These are phyloP conservation scores for Aspergillus sp. DNA, from an alignment of 2,329 filamentous ascomycete species.

Conservation along the genomic window DNA sequence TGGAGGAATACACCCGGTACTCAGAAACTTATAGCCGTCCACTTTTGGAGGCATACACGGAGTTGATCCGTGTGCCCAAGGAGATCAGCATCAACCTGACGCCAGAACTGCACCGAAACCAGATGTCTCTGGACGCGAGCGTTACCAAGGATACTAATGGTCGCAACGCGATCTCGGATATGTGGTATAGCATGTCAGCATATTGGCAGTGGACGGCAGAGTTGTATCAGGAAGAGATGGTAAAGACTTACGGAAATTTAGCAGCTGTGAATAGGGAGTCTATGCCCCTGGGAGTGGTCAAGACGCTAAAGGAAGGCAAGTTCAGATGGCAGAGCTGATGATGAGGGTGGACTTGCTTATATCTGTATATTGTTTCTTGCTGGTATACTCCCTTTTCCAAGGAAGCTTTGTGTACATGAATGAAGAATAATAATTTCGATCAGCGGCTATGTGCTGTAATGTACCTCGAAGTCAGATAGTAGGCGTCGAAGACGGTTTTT, in stretches of 20 bases:
- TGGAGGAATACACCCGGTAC: conserved; percentile 43
- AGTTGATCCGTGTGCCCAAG: conserved; percentile 35
- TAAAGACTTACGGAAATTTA: conserved; percentile 43
- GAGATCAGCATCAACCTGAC: conserved; percentile 35
- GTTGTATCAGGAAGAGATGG: conserved; percentile 45
- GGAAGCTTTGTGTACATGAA: background rate
- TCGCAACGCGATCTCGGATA: conserved; percentile 23
- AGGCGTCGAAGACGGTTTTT: conserved; percentile 40
- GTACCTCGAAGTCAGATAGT: conserved; percentile 26
- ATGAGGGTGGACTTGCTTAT: background rate
- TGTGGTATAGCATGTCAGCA: conserved; percentile 40
- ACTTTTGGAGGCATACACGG: conserved; percentile 35
- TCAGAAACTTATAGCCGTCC: conserved; percentile 36
- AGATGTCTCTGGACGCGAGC: conserved; percentile 20
- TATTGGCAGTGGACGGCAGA: conserved; percentile 49
- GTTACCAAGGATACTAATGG: conserved; percentile 5
- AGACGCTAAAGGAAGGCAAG: conserved; percentile 44
- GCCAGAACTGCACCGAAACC: conserved; percentile 28
- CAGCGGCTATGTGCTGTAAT: conserved; percentile 9
- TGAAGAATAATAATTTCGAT: background rate
- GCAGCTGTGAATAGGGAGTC: conserved; percentile 44
- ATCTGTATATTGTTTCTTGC: background rate
- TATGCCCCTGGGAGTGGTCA: conserved; percentile 47
- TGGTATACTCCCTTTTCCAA: background rate
- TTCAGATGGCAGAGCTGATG: conserved; percentile 46